phyloP scores from a whole-genome alignment of 805 yeast genomes.

The Ogataea polymorpha region DNA sequence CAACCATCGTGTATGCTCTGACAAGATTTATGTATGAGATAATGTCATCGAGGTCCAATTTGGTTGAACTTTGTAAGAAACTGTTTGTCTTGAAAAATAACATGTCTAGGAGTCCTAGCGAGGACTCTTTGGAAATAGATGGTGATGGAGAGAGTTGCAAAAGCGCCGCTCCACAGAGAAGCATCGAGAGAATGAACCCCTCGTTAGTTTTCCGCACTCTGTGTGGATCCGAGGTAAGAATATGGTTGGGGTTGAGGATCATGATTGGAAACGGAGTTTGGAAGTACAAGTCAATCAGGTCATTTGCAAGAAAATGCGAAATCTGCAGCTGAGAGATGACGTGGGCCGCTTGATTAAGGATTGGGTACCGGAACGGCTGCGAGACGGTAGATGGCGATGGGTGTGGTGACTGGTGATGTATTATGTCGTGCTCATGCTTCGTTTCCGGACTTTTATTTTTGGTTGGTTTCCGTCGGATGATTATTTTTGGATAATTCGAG shows the following conservation, averaged over 20 bases:
- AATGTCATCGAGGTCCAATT: slow-evolving; percentile 16
- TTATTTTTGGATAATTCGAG: slow-evolving; percentile 38
- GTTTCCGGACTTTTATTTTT: slow-evolving; percentile 12
- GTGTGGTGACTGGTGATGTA: not conserved
- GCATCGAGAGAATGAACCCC: slow-evolving; percentile 11
- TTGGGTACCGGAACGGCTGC: slow-evolving; percentile 7
- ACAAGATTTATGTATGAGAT: slow-evolving; percentile 18
- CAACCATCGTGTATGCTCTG: slow-evolving; percentile 12
- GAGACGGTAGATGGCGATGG: not conserved
- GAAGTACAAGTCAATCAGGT: slow-evolving; percentile 12
- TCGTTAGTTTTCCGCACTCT: slow-evolving; percentile 8
- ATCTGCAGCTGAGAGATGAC: slow-evolving; percentile 7
- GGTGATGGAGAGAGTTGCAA: slow-evolving; percentile 4
- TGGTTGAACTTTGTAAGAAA: slow-evolving; percentile 14
- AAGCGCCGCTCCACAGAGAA: slow-evolving; percentile 10
- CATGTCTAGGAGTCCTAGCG: slow-evolving; percentile 2
- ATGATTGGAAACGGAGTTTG: slow-evolving; percentile 10
- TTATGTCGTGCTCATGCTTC: slow-evolving; percentile 1
- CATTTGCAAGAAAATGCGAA: slow-evolving; percentile 7
- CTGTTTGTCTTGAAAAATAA: slow-evolving; percentile 7
- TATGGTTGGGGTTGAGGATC: slow-evolving; percentile 8
- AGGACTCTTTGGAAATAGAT: slow-evolving; percentile 1
- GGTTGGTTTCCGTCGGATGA: slow-evolving; percentile 25
- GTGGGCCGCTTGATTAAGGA: slow-evolving; percentile 9
- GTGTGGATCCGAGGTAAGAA: slow-evolving; percentile 3